Conservation (phyloP, 805 yeast species). For the Metschnikowia corniflorae region DNA sequence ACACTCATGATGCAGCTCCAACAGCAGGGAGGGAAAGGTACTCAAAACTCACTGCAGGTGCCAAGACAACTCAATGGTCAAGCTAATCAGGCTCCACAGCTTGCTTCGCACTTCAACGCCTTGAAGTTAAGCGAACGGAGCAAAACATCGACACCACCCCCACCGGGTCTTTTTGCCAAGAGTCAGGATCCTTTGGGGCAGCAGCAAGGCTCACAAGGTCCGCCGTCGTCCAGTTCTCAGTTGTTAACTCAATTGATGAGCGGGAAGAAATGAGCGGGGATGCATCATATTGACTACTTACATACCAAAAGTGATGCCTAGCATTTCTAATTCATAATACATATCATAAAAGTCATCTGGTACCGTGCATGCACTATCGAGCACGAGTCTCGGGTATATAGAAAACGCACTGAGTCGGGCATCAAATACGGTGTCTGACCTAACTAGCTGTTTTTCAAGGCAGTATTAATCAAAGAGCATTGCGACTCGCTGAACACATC, state of each 20-base stretch:
- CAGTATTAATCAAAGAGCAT: slow-evolving; percentile 11
- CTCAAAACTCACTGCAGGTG: slow-evolving; percentile 3
- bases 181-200: slow-evolving; percentile 11
- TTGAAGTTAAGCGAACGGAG: slow-evolving; percentile 31
- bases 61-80: slow-evolving; percentile 2
- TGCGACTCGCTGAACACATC: slow-evolving; percentile 18
- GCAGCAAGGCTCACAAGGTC: slow-evolving; percentile 12
- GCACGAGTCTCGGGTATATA: background rate
- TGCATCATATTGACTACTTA: too few relatives aligned
- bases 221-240: slow-evolving; percentile 64
- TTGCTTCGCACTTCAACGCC: slow-evolving; percentile 23
- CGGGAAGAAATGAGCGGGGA: slow-evolving; percentile 58
- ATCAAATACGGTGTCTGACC: background rate
- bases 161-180: slow-evolving; percentile 60
- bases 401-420: background rate
- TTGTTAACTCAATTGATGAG: slow-evolving; percentile 80
- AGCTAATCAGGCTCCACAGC: slow-evolving; percentile 11
- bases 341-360: background rate
- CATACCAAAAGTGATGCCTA: too few relatives aligned
- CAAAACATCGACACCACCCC: slow-evolving; percentile 59
- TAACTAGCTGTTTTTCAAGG: background rate
- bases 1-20: too few relatives aligned
- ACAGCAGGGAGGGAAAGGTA: slow-evolving; percentile 8
- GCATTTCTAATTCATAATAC: background rate
- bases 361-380: background rate